phyloP scores from a whole-genome alignment of 768 basidiomycete genomes.

The Boletus eberwhitei region DNA sequence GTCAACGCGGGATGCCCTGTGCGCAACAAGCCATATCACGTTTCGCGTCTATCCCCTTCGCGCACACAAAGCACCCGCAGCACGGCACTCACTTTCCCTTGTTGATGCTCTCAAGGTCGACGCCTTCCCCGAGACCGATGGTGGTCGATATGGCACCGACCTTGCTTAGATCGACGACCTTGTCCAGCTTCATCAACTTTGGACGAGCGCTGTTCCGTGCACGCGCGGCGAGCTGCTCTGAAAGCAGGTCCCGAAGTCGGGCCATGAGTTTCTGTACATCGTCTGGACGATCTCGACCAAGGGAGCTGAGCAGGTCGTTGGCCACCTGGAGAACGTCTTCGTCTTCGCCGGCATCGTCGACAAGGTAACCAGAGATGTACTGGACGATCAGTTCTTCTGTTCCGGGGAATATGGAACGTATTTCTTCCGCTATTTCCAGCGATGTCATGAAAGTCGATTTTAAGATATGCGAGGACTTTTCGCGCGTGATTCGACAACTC shows the following conservation, averaged over 20 bases:
- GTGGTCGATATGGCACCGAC: constrained; percentile 71
- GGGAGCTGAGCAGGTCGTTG: constrained; percentile 70
- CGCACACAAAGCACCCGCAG: constrained; percentile 1
- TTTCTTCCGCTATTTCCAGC: constrained; percentile 76
- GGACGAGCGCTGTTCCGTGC: constrained; percentile 58
- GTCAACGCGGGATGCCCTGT: constrained; percentile 85
- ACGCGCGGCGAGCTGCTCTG: constrained; percentile 59
- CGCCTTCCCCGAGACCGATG: constrained; percentile 75
- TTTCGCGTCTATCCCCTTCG: not conserved
- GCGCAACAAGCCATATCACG: constrained; percentile 11
- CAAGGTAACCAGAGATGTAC: constrained; percentile 83
- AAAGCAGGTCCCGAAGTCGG: constrained; percentile 58
- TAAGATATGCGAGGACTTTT: not conserved
- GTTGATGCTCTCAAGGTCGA: constrained; percentile 88
- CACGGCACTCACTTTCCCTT: constrained; percentile 76
- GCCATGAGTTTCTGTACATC: constrained; percentile 66
- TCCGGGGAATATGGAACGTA: constrained; percentile 63
- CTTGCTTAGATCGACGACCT: constrained; percentile 87
- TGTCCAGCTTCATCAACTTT: constrained; percentile 74
- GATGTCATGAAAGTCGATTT: constrained; percentile 50
- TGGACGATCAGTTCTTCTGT: constrained; percentile 85
- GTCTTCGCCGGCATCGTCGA: constrained; percentile 86
- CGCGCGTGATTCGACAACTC: too few species aligned
- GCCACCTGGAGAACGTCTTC: constrained; percentile 82
- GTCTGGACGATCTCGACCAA: constrained; percentile 57